phyloP scores from a whole-genome alignment of 495 filamentous ascomycete species.

The Penicillium goetzii region DNA sequence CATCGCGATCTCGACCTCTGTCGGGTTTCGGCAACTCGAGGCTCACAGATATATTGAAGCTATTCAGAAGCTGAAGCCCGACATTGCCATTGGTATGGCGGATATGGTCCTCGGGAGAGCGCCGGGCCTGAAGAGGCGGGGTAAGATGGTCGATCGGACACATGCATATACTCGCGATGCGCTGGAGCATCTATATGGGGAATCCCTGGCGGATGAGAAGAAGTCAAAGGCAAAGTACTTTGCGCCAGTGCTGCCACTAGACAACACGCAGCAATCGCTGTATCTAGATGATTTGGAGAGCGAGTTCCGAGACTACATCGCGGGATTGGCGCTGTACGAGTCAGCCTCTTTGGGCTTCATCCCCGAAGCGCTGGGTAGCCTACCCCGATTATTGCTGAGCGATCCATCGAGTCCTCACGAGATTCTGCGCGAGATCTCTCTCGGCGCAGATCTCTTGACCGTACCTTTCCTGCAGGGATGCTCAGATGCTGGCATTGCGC shows the following conservation, averaged over 20 bases:
- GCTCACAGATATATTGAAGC: constrained; percentile 68
- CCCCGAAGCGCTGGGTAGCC: constrained; percentile 52
- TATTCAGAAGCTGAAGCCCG: constrained; percentile 66
- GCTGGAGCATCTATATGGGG: constrained; percentile 55
- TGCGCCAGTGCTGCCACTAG: constrained; percentile 78
- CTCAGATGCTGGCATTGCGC: constrained; percentile 85
- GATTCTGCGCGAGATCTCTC: constrained; percentile 68
- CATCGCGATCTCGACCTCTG: constrained; percentile 78
- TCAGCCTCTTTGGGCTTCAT: constrained; percentile 68
- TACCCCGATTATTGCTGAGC: constrained; percentile 76
- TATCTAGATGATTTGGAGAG: constrained; percentile 70
- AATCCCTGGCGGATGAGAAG: constrained; percentile 37
- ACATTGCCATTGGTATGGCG: constrained; percentile 77
- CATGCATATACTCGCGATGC: constrained; percentile 66
- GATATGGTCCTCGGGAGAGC: constrained; percentile 67
- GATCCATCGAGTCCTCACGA: constrained; percentile 70
- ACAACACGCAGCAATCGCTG: constrained; percentile 71
- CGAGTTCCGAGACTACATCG: constrained; percentile 57
- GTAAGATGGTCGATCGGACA: constrained; percentile 85
- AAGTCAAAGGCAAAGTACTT: constrained; percentile 59
- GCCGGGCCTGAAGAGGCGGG: constrained; percentile 69
- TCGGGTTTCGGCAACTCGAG: constrained; percentile 74
- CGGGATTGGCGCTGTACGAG: constrained; percentile 83
- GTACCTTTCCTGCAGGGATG: constrained; percentile 70
- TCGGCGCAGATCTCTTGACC: constrained; percentile 80